Base-by-base conservation (phyloP, 768 basidiomycete genomes). In the Rhizopogon sp. region DNA sequence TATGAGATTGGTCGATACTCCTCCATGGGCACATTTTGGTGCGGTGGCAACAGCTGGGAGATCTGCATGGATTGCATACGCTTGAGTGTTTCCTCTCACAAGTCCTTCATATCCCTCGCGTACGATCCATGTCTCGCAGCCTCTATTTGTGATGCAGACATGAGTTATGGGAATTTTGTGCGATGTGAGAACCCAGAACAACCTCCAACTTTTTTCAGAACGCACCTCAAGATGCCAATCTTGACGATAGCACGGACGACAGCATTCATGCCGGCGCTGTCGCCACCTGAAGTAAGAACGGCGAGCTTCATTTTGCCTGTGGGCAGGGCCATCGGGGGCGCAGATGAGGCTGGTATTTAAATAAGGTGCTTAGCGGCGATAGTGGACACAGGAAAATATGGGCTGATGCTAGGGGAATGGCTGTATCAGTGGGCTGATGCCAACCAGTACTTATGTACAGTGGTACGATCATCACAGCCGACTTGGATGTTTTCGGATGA, bases 81-180 rank as follows among this genome's bases (percentile, higher is more conserved):
- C 64, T 28, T 78, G 75, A 3, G 74, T 67, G 70, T 95, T 98
- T n/a, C 97, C 97, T 55, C 88, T 83, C 10, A 99, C 95, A 56
- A 98, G 86, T 22, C 97, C 97, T 68, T 98, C 95, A 76, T 98
- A 99, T 39, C 97, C 97, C 74, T 99, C 97, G 39, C 97, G 90
- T 56, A 99, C 91, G 58, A 98, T 85, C 79, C 86, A 99, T 13
- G 90, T 87, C 69, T 98, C 92, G 70, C 94, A 98, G 37, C 93
- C 95, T 74, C 97, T 96, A 64, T 7, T 52, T 39, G 33, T 53
- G 44, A 10, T 57, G 60, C n/a, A 31, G 28, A 37, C 16, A 54
- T 31, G 14, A 55, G 54, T n/a, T 43, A 37, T 50, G 54, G 49
- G 56, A 57, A 52, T 35, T 49, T 29, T 42, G 52, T 41, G 47